Percentiles rank a stretch among this genome's conserved stretches.
Evolutionary conservation across 2,329 filamentous ascomycete species (phyloP).

Genomic region (Fusarium decemcellulare): DNA sequence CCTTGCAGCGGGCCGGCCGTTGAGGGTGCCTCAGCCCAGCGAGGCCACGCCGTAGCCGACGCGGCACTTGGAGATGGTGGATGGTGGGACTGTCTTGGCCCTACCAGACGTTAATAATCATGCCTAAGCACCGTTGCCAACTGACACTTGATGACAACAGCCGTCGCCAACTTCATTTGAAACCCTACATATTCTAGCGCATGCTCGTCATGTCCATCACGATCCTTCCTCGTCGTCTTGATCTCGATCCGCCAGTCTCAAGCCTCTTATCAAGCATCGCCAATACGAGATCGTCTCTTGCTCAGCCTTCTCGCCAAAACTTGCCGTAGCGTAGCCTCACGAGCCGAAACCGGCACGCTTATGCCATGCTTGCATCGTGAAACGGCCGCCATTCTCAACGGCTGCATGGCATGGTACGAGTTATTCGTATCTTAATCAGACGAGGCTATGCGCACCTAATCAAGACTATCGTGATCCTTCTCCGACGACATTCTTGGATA

Average conservation of each 20-base stretch:
- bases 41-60: slow-evolving; percentile 22
- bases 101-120: slow-evolving; percentile 28
- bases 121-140: slow-evolving; percentile 16
- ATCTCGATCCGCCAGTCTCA: slow-evolving; percentile 16
- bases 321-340: neutral
- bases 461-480: no score
- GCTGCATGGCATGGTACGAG: slow-evolving; percentile 3
- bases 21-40: slow-evolving; percentile 31
- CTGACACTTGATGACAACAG: slow-evolving; percentile 4
- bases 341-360: neutral
- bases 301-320: neutral
- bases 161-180: neutral
- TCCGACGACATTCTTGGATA: no score
- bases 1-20: slow-evolving; percentile 3
- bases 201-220: neutral
- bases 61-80: neutral
- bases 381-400: neutral
- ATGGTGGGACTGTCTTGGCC: slow-evolving; percentile 12
- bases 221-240: slow-evolving; percentile 13
- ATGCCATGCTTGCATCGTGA: slow-evolving; percentile 13
- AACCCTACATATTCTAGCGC: neutral
- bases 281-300: neutral
- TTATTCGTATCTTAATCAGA: neutral
- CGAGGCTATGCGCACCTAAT: neutral
- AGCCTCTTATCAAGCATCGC: slow-evolving; percentile 33